Base-by-base conservation (phyloP, 352 stramenopile species). In the Pythium brachiatum region DNA sequence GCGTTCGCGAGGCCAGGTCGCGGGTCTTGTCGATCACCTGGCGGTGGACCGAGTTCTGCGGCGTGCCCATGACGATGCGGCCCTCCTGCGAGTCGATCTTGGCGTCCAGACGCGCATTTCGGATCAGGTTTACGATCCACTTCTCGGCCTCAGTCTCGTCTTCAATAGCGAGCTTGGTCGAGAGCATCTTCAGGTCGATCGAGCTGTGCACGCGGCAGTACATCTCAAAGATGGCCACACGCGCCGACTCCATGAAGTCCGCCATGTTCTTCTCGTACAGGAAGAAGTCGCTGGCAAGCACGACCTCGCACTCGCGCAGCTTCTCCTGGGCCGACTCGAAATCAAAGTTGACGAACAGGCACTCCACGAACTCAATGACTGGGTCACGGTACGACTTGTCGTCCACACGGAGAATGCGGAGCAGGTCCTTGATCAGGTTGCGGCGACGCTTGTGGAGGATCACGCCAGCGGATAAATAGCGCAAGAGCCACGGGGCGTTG, bases 81-180 rank as follows among this genome's bases (percentile, higher is more conserved):
- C 95, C 94, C 56, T 98, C 86, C 69, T 98, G 87, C 21, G 95
- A 98, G 83, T 99, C 96, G 74, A 99, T 99, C 74, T 99, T 99
- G 47, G 97, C 97, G 78, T 99, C 96, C 20, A 98, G 76, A 52
- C 96, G 88, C 15, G 96, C 95, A 75, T 98, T 98, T 56, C 96
- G 87, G 73, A 99, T 99, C 53, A 99, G 75, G 83, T 99, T 98
- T 25, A 99, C 97, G 75, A 99, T 98, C 97, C 97, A 99, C 69
- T 97, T 96, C 78, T 99, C 97, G 12, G 97, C 96, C 53, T 97
- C 90, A n/a, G 94, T 87, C 60, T 96, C 81, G 67, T 99, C 89
- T 36, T 90, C 79, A 92, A 99, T 99, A 36, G 91, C 95, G 60
- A 99, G 83, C 83, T 98, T 98, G 27, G 95, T 89, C 44, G 96